A percentile compares a stretch with the other conserved stretches of the same genome.
Evolutionary conservation across 805 yeast genomes (phyloP).

Genomic region (Myxozyma melibiosi): DNA sequence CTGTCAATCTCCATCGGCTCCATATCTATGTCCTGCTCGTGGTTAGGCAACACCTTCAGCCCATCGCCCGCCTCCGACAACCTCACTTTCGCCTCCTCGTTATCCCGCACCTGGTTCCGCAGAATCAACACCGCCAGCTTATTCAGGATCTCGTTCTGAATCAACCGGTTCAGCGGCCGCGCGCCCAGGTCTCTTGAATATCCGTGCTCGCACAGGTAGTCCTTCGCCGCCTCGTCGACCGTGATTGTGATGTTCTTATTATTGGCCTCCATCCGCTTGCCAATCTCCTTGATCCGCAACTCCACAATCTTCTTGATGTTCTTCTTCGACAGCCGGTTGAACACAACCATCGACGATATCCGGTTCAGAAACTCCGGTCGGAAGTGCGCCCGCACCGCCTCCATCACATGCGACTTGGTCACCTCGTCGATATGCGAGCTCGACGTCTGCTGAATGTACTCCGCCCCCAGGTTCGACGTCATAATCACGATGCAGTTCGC

Average conservation of each 20-base stretch:
- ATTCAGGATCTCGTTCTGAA: constrained; percentile 85
- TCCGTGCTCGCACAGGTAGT: constrained; percentile 81
- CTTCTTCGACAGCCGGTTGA: constrained; percentile 87
- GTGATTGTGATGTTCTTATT: constrained; percentile 76
- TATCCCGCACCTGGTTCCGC: constrained; percentile 83
- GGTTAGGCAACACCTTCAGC: constrained; percentile 82
- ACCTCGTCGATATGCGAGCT: constrained; percentile 59
- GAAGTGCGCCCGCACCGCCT: constrained; percentile 81
- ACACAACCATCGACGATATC: constrained; percentile 88
- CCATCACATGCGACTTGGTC: constrained; percentile 79
- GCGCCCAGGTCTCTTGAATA: constrained; percentile 96
- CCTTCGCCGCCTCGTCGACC: constrained; percentile 74
- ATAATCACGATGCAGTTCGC: constrained; percentile 89
- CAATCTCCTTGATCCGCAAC: constrained; percentile 81
- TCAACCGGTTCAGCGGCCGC: constrained; percentile 85
- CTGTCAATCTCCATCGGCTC: constrained; percentile 41
- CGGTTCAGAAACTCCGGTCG: constrained; percentile 97
- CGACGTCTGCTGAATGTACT: constrained; percentile 71
- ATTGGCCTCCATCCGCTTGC: constrained; percentile 78
- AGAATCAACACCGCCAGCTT: constrained; percentile 84
- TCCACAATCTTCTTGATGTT: constrained; percentile 91
- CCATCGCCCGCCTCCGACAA: constrained; percentile 57
- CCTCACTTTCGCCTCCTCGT: constrained; percentile 76
- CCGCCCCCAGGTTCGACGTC: constrained; percentile 98
- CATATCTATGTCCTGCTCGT: constrained; percentile 51